phyloP scores from a whole-genome alignment of 495 filamentous ascomycete genomes.

The Hypoxylon lienhwacheense region DNA sequence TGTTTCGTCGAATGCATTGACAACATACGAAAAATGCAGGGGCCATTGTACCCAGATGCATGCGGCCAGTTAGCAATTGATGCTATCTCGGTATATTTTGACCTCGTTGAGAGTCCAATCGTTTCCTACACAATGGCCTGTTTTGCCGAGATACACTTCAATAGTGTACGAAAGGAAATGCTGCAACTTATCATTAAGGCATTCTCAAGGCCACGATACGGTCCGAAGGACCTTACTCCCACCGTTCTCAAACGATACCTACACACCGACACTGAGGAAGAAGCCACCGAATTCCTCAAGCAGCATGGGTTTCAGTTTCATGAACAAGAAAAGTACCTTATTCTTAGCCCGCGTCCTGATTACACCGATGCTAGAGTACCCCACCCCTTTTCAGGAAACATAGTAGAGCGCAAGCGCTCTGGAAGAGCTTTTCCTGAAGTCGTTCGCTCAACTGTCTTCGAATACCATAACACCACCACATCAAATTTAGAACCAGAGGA shows the following conservation, averaged over 20 bases:
- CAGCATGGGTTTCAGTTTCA: slow-evolving; percentile 66
- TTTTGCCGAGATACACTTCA: slow-evolving; percentile 90
- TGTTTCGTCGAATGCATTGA: slow-evolving; percentile 50
- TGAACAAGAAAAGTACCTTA: slow-evolving; percentile 53
- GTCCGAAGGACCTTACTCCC: slow-evolving; percentile 75
- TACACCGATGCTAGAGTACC: slow-evolving; percentile 45
- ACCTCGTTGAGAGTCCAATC: slow-evolving; percentile 64
- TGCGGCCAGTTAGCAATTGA: slow-evolving; percentile 45
- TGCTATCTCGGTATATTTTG: slow-evolving; percentile 74
- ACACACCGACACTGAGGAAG: slow-evolving; percentile 71
- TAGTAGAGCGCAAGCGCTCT: slow-evolving; percentile 55
- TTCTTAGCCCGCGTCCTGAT: slow-evolving; percentile 36
- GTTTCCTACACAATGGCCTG: slow-evolving; percentile 92
- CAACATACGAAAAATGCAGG: slow-evolving; percentile 64
- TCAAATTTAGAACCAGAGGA: not conserved
- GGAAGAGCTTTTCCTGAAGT: slow-evolving; percentile 44
- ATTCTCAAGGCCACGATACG: slow-evolving; percentile 63
- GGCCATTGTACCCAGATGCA: slow-evolving; percentile 61
- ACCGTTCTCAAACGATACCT: slow-evolving; percentile 65
- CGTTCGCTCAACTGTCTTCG: slow-evolving; percentile 52
- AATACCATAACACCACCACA: slow-evolving; percentile 20
- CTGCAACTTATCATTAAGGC: slow-evolving; percentile 67
- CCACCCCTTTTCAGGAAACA: slow-evolving; percentile 46
- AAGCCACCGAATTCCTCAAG: slow-evolving; percentile 70
- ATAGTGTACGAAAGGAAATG: slow-evolving; percentile 72